Conservation (phyloP, 352 stramenopile genomes). For the Phytophthora idaei region DNA sequence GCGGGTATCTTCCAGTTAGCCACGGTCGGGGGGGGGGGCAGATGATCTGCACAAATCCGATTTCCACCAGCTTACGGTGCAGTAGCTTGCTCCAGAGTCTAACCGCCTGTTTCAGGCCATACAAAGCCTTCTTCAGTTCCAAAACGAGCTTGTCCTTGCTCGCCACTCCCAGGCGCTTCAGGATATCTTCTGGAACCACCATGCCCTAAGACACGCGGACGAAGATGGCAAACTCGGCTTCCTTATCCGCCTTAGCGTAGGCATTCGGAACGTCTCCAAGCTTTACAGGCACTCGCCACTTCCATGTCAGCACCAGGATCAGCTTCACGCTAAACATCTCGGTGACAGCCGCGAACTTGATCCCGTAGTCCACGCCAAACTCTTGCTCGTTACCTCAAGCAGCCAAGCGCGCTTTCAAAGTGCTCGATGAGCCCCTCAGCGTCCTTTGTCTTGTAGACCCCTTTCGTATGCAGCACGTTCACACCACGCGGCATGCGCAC, state of each 20-base stretch:
- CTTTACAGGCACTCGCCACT: neutral
- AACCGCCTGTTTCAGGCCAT: too few relatives aligned
- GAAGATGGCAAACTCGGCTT: neutral
- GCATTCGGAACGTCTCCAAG: neutral
- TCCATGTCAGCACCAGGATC: neutral
- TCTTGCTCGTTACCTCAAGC: too few relatives aligned
- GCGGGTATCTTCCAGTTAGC: conserved; percentile 8
- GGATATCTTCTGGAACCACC: neutral
- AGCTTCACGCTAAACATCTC: neutral
- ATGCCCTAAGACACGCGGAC: neutral
- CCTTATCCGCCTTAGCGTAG: neutral
- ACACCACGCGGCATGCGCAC: neutral
- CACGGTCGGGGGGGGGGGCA: conserved; percentile 15
- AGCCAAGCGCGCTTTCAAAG: neutral
- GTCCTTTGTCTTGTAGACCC: neutral
- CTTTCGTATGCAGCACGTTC: neutral
- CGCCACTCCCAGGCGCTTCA: neutral
- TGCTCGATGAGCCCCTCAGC: neutral
- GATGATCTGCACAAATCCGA: conserved; percentile 15
- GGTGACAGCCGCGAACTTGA: neutral
- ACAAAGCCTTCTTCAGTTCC: too few relatives aligned
- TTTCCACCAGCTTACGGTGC: neutral
- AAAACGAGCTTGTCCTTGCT: too few relatives aligned
- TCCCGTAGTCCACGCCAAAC: too few relatives aligned
- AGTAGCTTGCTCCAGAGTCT: too few relatives aligned